Base-by-base conservation (phyloP, 2,329 filamentous ascomycete genomes). In the Blastomyces silverae region DNA sequence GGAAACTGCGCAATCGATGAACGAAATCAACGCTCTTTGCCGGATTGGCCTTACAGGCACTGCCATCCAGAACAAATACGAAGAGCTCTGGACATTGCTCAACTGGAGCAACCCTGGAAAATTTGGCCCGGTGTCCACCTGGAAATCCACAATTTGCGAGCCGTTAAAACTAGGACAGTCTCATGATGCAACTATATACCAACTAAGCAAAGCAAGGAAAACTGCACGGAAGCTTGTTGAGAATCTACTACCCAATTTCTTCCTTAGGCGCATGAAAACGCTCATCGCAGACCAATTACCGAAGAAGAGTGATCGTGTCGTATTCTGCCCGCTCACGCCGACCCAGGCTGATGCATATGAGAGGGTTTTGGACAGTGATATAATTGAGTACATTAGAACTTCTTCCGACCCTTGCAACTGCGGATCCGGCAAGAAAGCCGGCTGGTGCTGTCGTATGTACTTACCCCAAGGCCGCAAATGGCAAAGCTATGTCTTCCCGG, bases 1-100 rank as follows among this genome's bases (percentile, higher is more conserved):
- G 0, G 89, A 89, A 67, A 89, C 89, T 8, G 94, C 93, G 0
- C 86, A 89, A 71, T 88, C 92, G 0, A 93, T 99, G 89, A 90
- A 91, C 70, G 86, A 92, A 67, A 82, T 97, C 70, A 99, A 99
- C 70, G 87, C 92, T 0, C 83, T 97, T 2, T 97, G 94, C 73
- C 86, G 94, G 44, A 92, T 99, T 66, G 94, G 94, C 0, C 81
- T 99, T 10, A 97, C 92, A 0, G 94, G 94, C 1, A 99, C 94
- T 0, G 93, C 93, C 0, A 97, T 99, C 56, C 94, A 99, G 74
- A 99, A 99, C 76, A 94, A 91, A 69, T 99, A 99, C 74, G 91
- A 97, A 73, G 94, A 99, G 75, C 83, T 99, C 0, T 99, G 93
- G 93, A 95, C 92, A 0, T 81, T 99, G 0, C 81, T 99, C 2